Conservation (phyloP, 148 eudicot species). For the Drosera capensis region DNA sequence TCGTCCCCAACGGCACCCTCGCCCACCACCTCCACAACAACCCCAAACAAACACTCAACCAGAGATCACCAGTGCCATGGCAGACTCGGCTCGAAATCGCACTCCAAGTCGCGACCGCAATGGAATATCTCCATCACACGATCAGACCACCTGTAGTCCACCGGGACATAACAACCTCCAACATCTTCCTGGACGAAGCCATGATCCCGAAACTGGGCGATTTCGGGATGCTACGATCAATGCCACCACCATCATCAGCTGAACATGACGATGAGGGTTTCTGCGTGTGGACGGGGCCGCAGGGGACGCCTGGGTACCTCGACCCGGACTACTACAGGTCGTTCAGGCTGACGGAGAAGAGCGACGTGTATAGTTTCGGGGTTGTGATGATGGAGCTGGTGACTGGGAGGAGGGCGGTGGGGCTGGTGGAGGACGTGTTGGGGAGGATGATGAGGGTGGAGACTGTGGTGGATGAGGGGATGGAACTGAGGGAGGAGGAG, state of each 20-base stretch:
- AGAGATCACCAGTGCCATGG: no score
- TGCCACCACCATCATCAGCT: constrained; percentile 20
- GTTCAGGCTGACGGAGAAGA: constrained; percentile 71
- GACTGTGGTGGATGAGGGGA: constrained; percentile 53
- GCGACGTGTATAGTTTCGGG: constrained; percentile 84
- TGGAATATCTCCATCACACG: constrained; percentile 67
- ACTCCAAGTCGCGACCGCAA: constrained; percentile 48
- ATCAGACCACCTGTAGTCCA: constrained; percentile 79
- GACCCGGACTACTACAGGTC: constrained; percentile 82
- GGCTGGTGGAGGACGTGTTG: constrained; percentile 46
- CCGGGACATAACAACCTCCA: constrained; percentile 67
- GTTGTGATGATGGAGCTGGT: constrained; percentile 68
- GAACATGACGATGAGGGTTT: constrained; percentile 33
- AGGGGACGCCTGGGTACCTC: constrained; percentile 85
- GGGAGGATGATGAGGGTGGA: constrained; percentile 36
- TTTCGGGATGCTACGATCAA: constrained; percentile 71
- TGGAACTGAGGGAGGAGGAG: constrained; percentile 21
- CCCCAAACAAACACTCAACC: constrained; percentile 27
- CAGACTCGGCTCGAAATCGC: constrained; percentile 60
- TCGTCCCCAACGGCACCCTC: constrained; percentile 67
- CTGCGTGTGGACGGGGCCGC: constrained; percentile 94
- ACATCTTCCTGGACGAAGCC: constrained; percentile 68
- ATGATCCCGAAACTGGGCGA: constrained; percentile 84
- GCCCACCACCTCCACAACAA: constrained; percentile 62
- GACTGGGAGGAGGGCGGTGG: constrained; percentile 79